Evolutionary conservation across 2,329 filamentous ascomycete genomes (phyloP), one percentile per base, ranked within the genome.

Genomic region (Fusarium palustre): DNA sequence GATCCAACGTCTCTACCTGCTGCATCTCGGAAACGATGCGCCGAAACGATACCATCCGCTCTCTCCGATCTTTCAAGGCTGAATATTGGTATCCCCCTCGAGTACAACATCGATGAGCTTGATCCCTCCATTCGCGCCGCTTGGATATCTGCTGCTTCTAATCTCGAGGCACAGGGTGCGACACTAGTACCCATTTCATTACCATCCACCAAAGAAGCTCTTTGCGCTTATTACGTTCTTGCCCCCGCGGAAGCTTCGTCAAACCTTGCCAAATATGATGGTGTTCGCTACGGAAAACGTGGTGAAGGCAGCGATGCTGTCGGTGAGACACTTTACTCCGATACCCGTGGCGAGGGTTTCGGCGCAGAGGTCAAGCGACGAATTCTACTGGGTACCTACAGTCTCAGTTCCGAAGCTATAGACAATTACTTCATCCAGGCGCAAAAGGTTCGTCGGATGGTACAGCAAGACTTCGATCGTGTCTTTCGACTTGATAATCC

Each of bases 391-490:
- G 96, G 96, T 18, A 91, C 94, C 0, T 98, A 97, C 77, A 94
- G 91, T 41, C 85, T 99, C 54, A 97, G 93, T 79, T 94, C 95
- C 1, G 89, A 92, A 65, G 94, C 94, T 12, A 96, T 97, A 76
- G 92, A 97, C 78, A 99, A 98, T 78, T 97, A 98, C 80, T 99
- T 99, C 76, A 88, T 97, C 66, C 92, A 97, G 77, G 96, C 96
- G 46, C 96, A 99, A 80, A 91, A 91, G 69, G 88, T 97, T 39
- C 90, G 96, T 2, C 87, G 93, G 56, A 83, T 97, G 20, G 92
- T 99, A 3, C 91, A 96, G 76, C 83, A 84, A 34, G 96, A 99
- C 76, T 99, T 99, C 77, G 89, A 98, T 79, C 81, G 85, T 3
- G 90, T 92, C 1, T 97, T 99, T 76, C 79, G 81, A 18, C 79